These are phyloP conservation scores for Globisporangium okanoganense DNA, from an alignment of 352 stramenopile genomes.

Conservation along the genomic window DNA sequence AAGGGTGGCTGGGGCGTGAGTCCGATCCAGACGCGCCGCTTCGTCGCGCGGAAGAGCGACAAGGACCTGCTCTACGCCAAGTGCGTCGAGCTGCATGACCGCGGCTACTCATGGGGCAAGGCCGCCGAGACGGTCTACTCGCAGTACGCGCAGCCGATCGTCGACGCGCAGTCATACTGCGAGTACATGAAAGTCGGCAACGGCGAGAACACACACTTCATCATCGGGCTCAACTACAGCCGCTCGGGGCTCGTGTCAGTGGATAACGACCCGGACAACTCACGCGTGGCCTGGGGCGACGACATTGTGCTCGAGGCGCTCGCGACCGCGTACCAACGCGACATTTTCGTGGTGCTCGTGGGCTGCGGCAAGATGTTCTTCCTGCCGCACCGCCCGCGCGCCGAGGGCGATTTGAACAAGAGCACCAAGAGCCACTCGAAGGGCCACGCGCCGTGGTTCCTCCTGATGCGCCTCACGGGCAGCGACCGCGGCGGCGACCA, in stretches of 20 bases:
- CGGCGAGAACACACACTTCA: constrained; percentile 70
- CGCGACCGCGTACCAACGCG: constrained; percentile 81
- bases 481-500: constrained; percentile 83
- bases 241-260: constrained; percentile 72
- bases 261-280: constrained; percentile 74
- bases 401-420: constrained; percentile 32
- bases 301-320: constrained; percentile 84
- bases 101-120: constrained; percentile 69
- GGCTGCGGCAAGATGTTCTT: constrained; percentile 89
- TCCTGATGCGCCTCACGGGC: constrained; percentile 84
- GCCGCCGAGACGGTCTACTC: constrained; percentile 80
- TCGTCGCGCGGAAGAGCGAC: constrained; percentile 60
- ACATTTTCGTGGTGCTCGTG: constrained; percentile 87
- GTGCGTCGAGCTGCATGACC: constrained; percentile 74
- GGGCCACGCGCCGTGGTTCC: constrained; percentile 80
- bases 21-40: constrained; percentile 76
- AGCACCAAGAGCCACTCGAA: constrained; percentile 59
- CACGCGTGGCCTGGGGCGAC: constrained; percentile 82
- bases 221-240: constrained; percentile 82
- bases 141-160: constrained; percentile 59
- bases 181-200: constrained; percentile 83
- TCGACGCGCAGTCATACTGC: constrained; percentile 77
- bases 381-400: constrained; percentile 68
- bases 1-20: constrained; percentile 82
- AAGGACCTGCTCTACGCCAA: constrained; percentile 76